These are phyloP conservation scores for Fusarium torulosum DNA, from an alignment of 2,329 filamentous ascomycete species.

Conservation along the genomic window DNA sequence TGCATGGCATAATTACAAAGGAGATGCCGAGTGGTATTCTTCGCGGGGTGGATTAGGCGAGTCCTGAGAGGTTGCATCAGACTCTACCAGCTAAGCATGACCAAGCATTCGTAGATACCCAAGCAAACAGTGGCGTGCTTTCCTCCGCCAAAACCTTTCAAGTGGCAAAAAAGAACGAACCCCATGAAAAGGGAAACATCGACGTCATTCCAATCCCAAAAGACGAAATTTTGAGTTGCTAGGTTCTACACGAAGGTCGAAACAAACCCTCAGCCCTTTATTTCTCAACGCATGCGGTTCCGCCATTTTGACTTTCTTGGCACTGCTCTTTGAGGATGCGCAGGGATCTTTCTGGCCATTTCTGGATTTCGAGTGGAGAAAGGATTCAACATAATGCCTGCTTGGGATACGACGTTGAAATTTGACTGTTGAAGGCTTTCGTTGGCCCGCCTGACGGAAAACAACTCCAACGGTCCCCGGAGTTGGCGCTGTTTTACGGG, in stretches of 20 bases:
- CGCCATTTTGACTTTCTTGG: slow-evolving; percentile 3
- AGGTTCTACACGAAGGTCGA: not conserved
- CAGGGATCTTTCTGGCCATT: not conserved
- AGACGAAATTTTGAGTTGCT: too few species aligned
- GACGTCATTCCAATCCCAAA: not conserved
- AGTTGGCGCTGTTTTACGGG: not conserved
- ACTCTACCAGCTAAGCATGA: not conserved
- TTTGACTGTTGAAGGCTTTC: slow-evolving; percentile 1
- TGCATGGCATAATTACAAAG: not conserved
- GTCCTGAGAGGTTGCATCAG: not conserved
- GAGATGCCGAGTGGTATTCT: not conserved
- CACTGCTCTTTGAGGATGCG: not conserved
- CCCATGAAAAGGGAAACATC: too few species aligned
- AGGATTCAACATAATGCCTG: slow-evolving; percentile 5
- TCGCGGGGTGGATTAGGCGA: not conserved
- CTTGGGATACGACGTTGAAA: slow-evolving; percentile 6
- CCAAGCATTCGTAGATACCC: not conserved
- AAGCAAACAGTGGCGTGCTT: not conserved
- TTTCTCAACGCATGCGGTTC: not conserved
- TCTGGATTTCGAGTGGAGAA: not conserved
- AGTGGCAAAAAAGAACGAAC: not conserved
- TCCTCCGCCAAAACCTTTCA: not conserved
- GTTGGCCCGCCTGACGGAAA: slow-evolving; percentile 5
- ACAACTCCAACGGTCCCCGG: not conserved
- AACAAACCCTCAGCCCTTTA: not conserved